Conservation (phyloP, 805 yeast species). For the Nakazawaea wyomingensis region DNA sequence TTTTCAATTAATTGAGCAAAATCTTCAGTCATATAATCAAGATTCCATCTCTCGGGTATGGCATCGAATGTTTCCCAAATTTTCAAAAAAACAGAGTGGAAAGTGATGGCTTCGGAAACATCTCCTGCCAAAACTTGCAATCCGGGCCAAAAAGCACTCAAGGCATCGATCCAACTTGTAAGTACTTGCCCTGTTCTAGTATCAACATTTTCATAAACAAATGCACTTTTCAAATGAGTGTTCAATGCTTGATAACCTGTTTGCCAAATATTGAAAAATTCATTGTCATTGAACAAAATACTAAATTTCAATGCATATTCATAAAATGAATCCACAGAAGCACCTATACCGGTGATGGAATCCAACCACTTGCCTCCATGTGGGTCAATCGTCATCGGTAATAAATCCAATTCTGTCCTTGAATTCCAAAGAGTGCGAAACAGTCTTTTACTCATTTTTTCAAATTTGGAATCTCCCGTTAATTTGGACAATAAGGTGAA, state of each 20-base stretch:
- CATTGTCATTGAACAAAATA: constrained; percentile 61
- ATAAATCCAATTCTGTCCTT: constrained; percentile 52
- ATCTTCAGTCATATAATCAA: constrained; percentile 19
- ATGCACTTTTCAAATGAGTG: constrained; percentile 44
- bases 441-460: constrained; percentile 52
- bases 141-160: constrained; percentile 88
- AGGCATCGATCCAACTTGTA: constrained; percentile 75
- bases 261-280: constrained; percentile 50
- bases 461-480: constrained; percentile 72
- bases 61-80: constrained; percentile 77
- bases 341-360: constrained; percentile 75
- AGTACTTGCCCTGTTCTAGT: constrained; percentile 42
- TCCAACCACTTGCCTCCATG: constrained; percentile 50
- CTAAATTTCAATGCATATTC: constrained; percentile 82
- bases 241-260: constrained; percentile 54
- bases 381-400: constrained; percentile 78
- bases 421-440: constrained; percentile 68
- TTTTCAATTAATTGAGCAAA: constrained; percentile 15
- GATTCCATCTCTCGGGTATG: constrained; percentile 85
- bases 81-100: constrained; percentile 62
- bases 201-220: constrained; percentile 55
- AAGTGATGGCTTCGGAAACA: constrained; percentile 53
- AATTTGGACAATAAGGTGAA: constrained; percentile 69
- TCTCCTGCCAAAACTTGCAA: constrained; percentile 76
- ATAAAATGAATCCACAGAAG: constrained; percentile 85